These are phyloP conservation scores for Pelargonium nanum DNA, from an alignment of 345 rosid species.

Conservation along the genomic window DNA sequence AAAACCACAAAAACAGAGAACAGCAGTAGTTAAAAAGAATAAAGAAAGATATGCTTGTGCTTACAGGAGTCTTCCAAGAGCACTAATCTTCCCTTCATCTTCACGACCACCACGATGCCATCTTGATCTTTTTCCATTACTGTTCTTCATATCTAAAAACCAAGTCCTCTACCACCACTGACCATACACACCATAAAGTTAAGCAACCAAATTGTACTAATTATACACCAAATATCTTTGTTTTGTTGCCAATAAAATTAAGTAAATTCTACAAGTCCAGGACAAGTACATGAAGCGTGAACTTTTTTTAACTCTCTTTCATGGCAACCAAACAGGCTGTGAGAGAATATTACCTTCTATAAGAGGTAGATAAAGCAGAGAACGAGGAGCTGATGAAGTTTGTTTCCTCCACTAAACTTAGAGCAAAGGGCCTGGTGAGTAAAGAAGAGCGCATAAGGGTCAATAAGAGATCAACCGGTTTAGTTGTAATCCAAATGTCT, in stretches of 20 bases:
- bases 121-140: slow-evolving; percentile 28
- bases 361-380: background rate
- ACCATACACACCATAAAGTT: slow-evolving; percentile 1
- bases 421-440: background rate
- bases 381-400: background rate
- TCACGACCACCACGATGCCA: slow-evolving; percentile 31
- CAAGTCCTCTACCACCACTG: slow-evolving; percentile 46
- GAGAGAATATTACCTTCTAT: background rate
- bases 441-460: background rate
- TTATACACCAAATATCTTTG: background rate
- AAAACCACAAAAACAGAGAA: background rate
- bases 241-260: background rate
- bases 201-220: background rate
- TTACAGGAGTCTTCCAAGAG: slow-evolving; percentile 90
- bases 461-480: too few relatives aligned
- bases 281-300: background rate
- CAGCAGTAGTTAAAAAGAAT: background rate
- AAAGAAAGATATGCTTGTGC: slow-evolving; percentile 3
- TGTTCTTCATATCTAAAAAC: slow-evolving; percentile 22
- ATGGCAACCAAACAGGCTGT: too few relatives aligned
- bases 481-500: too few relatives aligned
- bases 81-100: slow-evolving; percentile 51
- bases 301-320: background rate
- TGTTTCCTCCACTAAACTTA: background rate
- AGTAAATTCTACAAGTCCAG: too few relatives aligned